Conservation (phyloP, 805 yeast species). For the Schwanniomyces polymorphus region DNA sequence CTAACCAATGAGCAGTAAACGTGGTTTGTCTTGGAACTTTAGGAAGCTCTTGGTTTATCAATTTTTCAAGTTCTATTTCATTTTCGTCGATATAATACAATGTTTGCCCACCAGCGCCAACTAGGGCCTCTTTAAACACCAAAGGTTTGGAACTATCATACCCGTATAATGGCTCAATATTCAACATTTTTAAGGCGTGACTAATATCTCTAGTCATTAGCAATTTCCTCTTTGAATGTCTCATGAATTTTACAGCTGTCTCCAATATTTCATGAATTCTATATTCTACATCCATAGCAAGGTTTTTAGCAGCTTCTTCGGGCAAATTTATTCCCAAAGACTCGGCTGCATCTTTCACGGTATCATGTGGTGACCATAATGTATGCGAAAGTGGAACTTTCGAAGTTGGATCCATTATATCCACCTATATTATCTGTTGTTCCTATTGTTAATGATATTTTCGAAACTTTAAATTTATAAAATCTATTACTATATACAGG, state of each 20-base stretch:
- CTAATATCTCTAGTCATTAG: constrained; percentile 80
- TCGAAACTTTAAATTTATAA: neutral
- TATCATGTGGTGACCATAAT: constrained; percentile 96
- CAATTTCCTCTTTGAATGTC: constrained; percentile 85
- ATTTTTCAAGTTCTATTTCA: constrained; percentile 89
- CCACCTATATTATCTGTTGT: neutral
- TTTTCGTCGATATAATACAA: constrained; percentile 89
- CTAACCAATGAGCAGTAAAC: constrained; percentile 95
- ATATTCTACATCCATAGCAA: constrained; percentile 99
- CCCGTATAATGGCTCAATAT: constrained; percentile 93
- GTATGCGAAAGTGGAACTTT: constrained; percentile 77
- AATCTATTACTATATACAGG: neutral
- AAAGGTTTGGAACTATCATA: constrained; percentile 73
- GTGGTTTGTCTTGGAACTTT: constrained; percentile 91
- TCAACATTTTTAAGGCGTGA: constrained; percentile 77
- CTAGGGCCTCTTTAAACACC: constrained; percentile 81
- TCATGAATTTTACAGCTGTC: constrained; percentile 93
- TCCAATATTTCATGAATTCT: constrained; percentile 93
- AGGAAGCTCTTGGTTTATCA: constrained; percentile 92
- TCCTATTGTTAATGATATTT: neutral
- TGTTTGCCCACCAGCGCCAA: constrained; percentile 86
- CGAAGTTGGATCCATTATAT: constrained; percentile 30
- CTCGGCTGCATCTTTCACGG: constrained; percentile 95
- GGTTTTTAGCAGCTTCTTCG: constrained; percentile 89
- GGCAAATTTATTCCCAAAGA: constrained; percentile 79